Evolutionary conservation across 2,329 filamentous ascomycete species (phyloP).

Genomic region (Aureobasidium sp.): DNA sequence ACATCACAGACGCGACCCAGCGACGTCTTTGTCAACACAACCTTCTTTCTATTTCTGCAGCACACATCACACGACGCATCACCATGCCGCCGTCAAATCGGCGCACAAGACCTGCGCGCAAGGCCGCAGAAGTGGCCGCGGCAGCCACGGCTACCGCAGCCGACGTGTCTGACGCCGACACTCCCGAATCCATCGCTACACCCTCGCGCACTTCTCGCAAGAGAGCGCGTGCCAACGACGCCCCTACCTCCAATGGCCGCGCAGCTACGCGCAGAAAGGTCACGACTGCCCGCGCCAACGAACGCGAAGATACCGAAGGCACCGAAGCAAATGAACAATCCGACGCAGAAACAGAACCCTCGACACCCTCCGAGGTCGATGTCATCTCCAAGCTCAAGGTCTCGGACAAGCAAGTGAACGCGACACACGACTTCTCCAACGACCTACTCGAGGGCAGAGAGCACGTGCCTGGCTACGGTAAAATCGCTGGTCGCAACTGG

Average conservation of each 20-base stretch:
- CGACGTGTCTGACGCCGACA: constrained; percentile 31
- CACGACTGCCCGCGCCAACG: constrained; percentile 23
- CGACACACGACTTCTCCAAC: constrained; percentile 48
- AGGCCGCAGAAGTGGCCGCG: constrained; percentile 12
- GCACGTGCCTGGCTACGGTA: constrained; percentile 60
- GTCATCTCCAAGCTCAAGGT: constrained; percentile 35
- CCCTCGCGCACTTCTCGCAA: constrained; percentile 40
- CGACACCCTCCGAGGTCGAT: constrained; percentile 33
- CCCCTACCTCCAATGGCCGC: constrained; percentile 13
- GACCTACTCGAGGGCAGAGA: constrained; percentile 38
- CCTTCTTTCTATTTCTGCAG: background rate
- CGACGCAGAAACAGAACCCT: constrained; percentile 29
- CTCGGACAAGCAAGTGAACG: constrained; percentile 44
- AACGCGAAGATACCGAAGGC: constrained; percentile 29
- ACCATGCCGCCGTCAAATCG: constrained; percentile 15
- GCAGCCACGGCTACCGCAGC: constrained; percentile 13
- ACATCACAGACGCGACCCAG: constrained; percentile 6
- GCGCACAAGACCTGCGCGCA: constrained; percentile 14
- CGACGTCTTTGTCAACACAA: constrained; percentile 5
- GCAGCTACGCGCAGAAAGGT: constrained; percentile 25
- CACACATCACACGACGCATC: background rate
- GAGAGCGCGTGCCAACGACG: constrained; percentile 28
- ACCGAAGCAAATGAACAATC: constrained; percentile 30
- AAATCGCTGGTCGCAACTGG: constrained; percentile 75
- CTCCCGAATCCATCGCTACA: constrained; percentile 39